Evolutionary conservation across 345 rosid genomes (phyloP).

Genomic region (Triadica sebifera): DNA sequence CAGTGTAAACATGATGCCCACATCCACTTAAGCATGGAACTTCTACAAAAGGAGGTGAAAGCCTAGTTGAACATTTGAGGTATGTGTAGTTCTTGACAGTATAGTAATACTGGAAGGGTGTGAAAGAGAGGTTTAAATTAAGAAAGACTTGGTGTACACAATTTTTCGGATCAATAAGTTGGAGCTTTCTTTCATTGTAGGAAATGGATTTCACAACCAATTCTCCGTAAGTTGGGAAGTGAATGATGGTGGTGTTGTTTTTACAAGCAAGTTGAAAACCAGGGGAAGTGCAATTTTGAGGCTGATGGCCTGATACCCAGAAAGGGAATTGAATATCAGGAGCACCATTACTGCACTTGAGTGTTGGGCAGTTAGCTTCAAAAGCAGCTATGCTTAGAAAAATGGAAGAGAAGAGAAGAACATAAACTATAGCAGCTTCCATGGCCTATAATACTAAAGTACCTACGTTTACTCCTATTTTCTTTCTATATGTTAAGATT

Average conservation of each 20-base stretch:
- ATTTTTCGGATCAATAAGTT: constrained; percentile 48
- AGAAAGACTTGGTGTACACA: constrained; percentile 64
- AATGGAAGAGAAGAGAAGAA: constrained; percentile 25
- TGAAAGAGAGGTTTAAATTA: constrained; percentile 48
- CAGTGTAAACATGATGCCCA: constrained; percentile 42
- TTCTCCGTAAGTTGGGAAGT: constrained; percentile 42
- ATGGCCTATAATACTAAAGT: constrained; percentile 10
- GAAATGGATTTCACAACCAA: constrained; percentile 54
- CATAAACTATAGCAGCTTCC: constrained; percentile 15
- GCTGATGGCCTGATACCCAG: constrained; percentile 22
- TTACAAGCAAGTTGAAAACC: constrained; percentile 49
- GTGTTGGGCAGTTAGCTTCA: constrained; percentile 13
- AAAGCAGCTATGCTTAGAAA: constrained; percentile 22
- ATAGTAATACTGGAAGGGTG: constrained; percentile 52
- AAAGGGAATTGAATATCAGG: constrained; percentile 54
- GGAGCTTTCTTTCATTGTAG: constrained; percentile 29
- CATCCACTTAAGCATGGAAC: constrained; percentile 55
- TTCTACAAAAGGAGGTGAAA: constrained; percentile 26
- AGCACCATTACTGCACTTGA: constrained; percentile 31
- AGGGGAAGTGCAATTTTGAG: constrained; percentile 26
- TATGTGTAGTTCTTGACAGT: constrained; percentile 46
- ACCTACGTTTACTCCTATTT: too few species aligned
- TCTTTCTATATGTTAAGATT: neutral
- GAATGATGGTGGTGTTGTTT: constrained; percentile 47
- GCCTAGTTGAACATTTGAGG: constrained; percentile 48